phyloP scores from a whole-genome alignment of 495 filamentous ascomycete species.

The Bombardia bombarda region DNA sequence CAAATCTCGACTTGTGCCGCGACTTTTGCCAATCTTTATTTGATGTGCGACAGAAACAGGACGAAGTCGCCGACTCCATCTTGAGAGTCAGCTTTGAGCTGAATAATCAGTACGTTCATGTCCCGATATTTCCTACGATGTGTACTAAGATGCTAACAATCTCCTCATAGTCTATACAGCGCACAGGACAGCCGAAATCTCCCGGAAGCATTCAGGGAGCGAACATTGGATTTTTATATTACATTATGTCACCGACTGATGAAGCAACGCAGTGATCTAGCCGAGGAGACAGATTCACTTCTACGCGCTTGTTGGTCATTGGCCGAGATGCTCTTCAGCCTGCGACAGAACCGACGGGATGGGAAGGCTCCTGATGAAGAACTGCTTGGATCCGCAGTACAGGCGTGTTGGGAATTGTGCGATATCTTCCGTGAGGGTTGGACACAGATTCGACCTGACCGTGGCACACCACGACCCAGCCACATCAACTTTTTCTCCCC shows the following conservation, averaged over 20 bases:
- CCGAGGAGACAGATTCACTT: constrained; percentile 73
- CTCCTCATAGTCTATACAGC: constrained; percentile 57
- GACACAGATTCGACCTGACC: constrained; percentile 80
- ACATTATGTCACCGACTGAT: constrained; percentile 87
- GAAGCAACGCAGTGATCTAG: constrained; percentile 75
- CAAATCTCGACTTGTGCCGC: constrained; percentile 77
- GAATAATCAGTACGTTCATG: constrained; percentile 63
- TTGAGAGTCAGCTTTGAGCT: constrained; percentile 87
- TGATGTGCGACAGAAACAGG: constrained; percentile 65
- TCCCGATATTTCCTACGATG: no score
- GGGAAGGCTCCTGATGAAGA: constrained; percentile 70
- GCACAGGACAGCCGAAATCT: constrained; percentile 73
- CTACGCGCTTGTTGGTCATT: constrained; percentile 83
- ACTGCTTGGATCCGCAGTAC: constrained; percentile 74
- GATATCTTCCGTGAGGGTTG: constrained; percentile 91
- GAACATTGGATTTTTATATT: constrained; percentile 89
- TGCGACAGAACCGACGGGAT: constrained; percentile 74
- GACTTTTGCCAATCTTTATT: constrained; percentile 90
- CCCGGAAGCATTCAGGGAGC: constrained; percentile 80
- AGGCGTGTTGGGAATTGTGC: constrained; percentile 91
- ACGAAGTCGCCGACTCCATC: constrained; percentile 75
- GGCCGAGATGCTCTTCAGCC: constrained; percentile 88
- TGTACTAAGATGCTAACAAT: no score
- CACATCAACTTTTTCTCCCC: constrained; percentile 60
- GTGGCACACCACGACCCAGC: constrained; percentile 76